Evolutionary conservation across 2,329 filamentous ascomycete genomes (phyloP).

Genomic region (Neocucurbitaria cava): DNA sequence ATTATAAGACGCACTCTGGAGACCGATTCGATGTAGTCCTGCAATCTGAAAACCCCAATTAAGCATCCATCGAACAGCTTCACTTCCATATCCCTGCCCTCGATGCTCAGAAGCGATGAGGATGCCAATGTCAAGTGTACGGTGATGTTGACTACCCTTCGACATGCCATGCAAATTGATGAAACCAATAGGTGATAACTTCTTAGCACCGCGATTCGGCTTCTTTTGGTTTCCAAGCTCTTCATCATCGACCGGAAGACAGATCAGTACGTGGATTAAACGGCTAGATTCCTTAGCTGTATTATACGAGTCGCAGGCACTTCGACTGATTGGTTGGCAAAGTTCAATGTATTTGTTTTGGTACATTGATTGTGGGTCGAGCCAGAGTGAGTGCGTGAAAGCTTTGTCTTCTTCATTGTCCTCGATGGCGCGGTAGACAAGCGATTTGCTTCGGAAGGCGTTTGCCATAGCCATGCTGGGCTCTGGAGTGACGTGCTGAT

Average conservation of each 20-base stretch:
- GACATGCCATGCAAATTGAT: neutral
- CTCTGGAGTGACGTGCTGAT: no score
- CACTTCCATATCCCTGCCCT: neutral
- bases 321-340: neutral
- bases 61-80: neutral
- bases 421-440: neutral
- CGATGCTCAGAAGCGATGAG: neutral
- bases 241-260: neutral
- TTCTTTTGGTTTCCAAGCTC: neutral
- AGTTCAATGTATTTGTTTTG: neutral
- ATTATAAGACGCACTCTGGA: neutral
- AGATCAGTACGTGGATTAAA: neutral
- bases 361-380: neutral
- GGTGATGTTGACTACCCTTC: neutral
- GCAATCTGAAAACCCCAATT: neutral
- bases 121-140: neutral
- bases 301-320: neutral
- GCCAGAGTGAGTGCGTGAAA: neutral
- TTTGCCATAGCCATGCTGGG: neutral
- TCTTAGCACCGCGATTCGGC: neutral
- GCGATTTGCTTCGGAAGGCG: neutral
- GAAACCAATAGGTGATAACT: neutral
- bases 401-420: neutral
- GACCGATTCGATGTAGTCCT: neutral
- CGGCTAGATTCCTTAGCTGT: neutral